These are phyloP conservation scores for Exserohilum turcica DNA, from an alignment of 2,329 filamentous ascomycete species.

Conservation along the genomic window DNA sequence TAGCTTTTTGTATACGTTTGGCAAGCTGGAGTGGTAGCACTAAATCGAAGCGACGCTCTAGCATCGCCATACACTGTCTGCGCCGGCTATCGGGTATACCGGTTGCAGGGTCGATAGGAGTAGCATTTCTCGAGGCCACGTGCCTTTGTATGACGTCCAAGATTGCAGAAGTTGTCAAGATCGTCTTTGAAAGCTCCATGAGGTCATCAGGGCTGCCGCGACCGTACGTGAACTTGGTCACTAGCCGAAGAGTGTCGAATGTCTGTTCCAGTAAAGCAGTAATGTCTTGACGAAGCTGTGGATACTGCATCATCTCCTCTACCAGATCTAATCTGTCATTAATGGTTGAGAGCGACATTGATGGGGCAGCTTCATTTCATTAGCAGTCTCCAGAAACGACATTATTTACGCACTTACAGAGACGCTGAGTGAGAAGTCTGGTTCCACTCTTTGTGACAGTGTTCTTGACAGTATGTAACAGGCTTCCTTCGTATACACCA, in stretches of 20 bases:
- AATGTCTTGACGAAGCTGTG: constrained; percentile 72
- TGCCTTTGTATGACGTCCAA: constrained; percentile 45
- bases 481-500: constrained; percentile 76
- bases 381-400: not conserved
- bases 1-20: constrained; percentile 71
- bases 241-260: constrained; percentile 84
- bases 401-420: constrained; percentile 61
- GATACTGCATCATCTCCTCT: constrained; percentile 69
- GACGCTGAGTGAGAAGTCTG: constrained; percentile 78
- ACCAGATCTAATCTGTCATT: constrained; percentile 81
- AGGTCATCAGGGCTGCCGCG: constrained; percentile 92
- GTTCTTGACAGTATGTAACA: constrained; percentile 85
- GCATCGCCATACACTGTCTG: constrained; percentile 41
- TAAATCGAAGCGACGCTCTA: constrained; percentile 67
- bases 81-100: constrained; percentile 18
- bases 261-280: constrained; percentile 71
- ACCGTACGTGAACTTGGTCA: constrained; percentile 93
- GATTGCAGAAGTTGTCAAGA: constrained; percentile 73
- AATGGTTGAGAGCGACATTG: constrained; percentile 82
- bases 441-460: constrained; percentile 93
- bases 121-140: constrained; percentile 22
- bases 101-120: constrained; percentile 11
- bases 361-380: constrained; percentile 68
- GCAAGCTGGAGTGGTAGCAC: constrained; percentile 71
- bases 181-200: constrained; percentile 79